A percentile compares a stretch with the other conserved stretches of the same genome.
phyloP scores from a whole-genome alignment of 768 basidiomycete genomes.

The Astraeus odoratus region DNA sequence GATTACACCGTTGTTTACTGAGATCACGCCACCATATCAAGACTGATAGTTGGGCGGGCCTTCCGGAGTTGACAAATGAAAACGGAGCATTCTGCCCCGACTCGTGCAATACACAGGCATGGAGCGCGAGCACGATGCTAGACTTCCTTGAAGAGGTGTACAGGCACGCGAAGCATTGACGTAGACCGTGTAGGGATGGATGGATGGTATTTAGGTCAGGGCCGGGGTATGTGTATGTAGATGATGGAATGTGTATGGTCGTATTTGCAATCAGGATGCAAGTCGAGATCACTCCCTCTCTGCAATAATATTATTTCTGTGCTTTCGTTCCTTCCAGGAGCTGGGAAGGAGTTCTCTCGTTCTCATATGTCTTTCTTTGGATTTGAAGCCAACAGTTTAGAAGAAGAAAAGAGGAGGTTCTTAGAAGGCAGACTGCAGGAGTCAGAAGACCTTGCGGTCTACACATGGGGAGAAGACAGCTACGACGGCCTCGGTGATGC shows the following conservation, averaged over 20 bases:
- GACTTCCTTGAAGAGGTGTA: constrained; percentile 76
- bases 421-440: constrained; percentile 43
- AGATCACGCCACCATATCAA: constrained; percentile 66
- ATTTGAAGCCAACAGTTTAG: constrained; percentile 55
- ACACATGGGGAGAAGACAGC: constrained; percentile 87
- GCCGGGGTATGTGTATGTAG: constrained; percentile 20
- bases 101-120: constrained; percentile 92
- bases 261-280: constrained; percentile 12
- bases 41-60: constrained; percentile 83
- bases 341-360: constrained; percentile 1
- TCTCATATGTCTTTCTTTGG: constrained; percentile 77
- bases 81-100: constrained; percentile 79
- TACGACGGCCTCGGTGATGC: constrained; percentile 88
- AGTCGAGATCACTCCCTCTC: too few species aligned
- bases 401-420: constrained; percentile 56
- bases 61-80: constrained; percentile 89
- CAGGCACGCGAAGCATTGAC: constrained; percentile 9
- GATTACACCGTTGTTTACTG: constrained; percentile 69
- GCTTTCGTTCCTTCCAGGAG: constrained; percentile 1
- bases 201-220: too few species aligned
- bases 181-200: too few species aligned
- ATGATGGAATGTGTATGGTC: constrained; percentile 7
- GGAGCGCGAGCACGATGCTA: constrained; percentile 89
- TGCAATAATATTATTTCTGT: too few species aligned
- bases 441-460: constrained; percentile 80